These are phyloP conservation scores for Pichia sp. DNA, from an alignment of 1,139 yeast species.

Conservation along the genomic window DNA sequence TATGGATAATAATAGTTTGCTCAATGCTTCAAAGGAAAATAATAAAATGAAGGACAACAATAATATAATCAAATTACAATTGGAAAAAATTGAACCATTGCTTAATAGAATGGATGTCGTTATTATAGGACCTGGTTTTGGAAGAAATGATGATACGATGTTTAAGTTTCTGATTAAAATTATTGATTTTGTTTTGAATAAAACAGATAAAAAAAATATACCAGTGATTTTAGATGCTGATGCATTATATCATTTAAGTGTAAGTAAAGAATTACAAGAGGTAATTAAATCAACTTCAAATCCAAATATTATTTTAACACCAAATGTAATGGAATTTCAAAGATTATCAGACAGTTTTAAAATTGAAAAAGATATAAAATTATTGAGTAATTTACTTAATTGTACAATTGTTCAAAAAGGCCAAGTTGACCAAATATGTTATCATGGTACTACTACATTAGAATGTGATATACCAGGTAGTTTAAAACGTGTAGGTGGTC, in stretches of 20 bases:
- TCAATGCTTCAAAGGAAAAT: not conserved
- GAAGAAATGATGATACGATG: constrained; percentile 64
- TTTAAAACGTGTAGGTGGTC: constrained; percentile 74
- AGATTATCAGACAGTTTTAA: constrained; percentile 48
- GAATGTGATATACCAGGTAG: constrained; percentile 52
- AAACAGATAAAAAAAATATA: constrained; percentile 24
- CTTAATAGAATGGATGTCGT: constrained; percentile 68
- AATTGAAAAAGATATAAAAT: not conserved
- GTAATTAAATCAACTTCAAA: constrained; percentile 50
- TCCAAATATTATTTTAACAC: constrained; percentile 66
- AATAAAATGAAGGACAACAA: not conserved
- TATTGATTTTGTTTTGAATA: constrained; percentile 39
- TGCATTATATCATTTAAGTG: constrained; percentile 48
- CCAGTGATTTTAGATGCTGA: constrained; percentile 90
- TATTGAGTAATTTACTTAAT: constrained; percentile 50
- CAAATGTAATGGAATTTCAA: constrained; percentile 80
- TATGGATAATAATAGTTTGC: constrained; percentile 24
- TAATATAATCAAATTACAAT: too few relatives aligned
- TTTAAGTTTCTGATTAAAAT: constrained; percentile 51
- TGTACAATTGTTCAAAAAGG: constrained; percentile 75
- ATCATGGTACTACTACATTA: constrained; percentile 37
- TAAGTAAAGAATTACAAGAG: constrained; percentile 25
- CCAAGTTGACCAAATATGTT: constrained; percentile 51
- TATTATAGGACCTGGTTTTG: constrained; percentile 91
- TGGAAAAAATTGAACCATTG: constrained; percentile 35